Evolutionary conservation across 495 filamentous ascomycete species (phyloP), one percentile per base, ranked within the genome.

Genomic region (Penicillium macrosclerotiorum): DNA sequence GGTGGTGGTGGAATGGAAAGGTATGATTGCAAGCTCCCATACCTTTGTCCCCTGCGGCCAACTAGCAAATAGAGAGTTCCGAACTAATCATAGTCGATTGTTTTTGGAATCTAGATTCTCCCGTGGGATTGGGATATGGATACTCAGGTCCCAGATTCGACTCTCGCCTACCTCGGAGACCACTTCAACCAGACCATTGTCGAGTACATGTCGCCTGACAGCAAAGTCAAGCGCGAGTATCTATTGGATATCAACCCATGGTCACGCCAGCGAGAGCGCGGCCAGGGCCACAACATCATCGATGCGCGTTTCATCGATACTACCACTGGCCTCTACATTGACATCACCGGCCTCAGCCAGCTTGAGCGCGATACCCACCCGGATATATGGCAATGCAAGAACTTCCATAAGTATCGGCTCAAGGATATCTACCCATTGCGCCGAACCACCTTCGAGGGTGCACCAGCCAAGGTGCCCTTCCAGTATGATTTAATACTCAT

Each of bases 101-200:
- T 29, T 35, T 24, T 30, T 30, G 12, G n/a, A n/a, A n/a, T n/a
- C n/a, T 45, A 81, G 69, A 78, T 89, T 57, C 80, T 92, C 55
- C 88, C 89, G 8, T 94, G 89, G 88, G 89, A 94, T 61, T 88
- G 81, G 76, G 88, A 94, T 63, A 71, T 94, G n/a, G 89, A 94
- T 59, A 85, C 83, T 3, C 89, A 94, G 64, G 82, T 94, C 17
- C 80, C 78, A 20, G 74, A 71, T 8, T 64, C 71, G 11, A 89
- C 86, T 1, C 66, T 90, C 23, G 54, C 63, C 8, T 77, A 78
- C 48, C 71, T 94, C 29, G 85, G 74, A 12, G 57, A 78, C 26
- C 63, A 80, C 22, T 78, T 78, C 62, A 92, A 92, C 60, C 72
- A 75, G 43, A 88, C 82, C 1, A 54, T 76, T 14, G 78, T 87